Evolutionary conservation across 345 rosid genomes (phyloP), one percentile per base, ranked within the genome.

Genomic region (Raphanus raphanistrum): DNA sequence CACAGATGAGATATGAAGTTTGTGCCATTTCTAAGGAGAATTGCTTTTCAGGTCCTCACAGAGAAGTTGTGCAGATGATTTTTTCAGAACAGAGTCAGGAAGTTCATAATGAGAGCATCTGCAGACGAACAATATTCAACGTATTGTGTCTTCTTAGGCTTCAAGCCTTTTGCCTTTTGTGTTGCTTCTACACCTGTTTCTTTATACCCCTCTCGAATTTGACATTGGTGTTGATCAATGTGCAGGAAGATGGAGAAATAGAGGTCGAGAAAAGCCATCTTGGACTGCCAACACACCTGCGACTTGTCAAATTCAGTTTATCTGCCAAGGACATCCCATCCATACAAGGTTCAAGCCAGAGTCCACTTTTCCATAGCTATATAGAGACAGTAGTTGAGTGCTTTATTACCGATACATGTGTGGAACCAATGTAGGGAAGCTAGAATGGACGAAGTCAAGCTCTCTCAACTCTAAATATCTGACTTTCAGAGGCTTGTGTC

Each of bases 201-300:
- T 62, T 65, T 27, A 8, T 3, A 38, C 54, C 38, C 63, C 15
- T 32, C 17, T 38, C 10, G 27, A 50, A 27, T 73, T 36, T 73
- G 66, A 73, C 70, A 73, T 33, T 58, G 15, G 28, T 12, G 32
- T 69, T 60, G 59, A 67, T 64, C 43, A 62, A 73, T 61, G 7
- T 82, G 82, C 90, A 94, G 98, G 87, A 90, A 68, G 75, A 82
- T 87, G 91, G 75, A 38, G 72, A 87, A 84, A 10, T 77, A 85
- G 76, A 89, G 88, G 71, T 90, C 97, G 41, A 94, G 79, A 86
- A 94, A 91, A 87, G 92, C 98, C 21, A 68, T 80, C 55, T 85
- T 17, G 21, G 76, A 89, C 70, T 79, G 81, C 70, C 68, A 63
- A 48, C 81, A 84, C 97, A 32, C 83, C 96, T 36, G 75, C 58